These are phyloP conservation scores for Theobroma grandiflorum DNA, from an alignment of 441 rosid species.

Conservation along the genomic window DNA sequence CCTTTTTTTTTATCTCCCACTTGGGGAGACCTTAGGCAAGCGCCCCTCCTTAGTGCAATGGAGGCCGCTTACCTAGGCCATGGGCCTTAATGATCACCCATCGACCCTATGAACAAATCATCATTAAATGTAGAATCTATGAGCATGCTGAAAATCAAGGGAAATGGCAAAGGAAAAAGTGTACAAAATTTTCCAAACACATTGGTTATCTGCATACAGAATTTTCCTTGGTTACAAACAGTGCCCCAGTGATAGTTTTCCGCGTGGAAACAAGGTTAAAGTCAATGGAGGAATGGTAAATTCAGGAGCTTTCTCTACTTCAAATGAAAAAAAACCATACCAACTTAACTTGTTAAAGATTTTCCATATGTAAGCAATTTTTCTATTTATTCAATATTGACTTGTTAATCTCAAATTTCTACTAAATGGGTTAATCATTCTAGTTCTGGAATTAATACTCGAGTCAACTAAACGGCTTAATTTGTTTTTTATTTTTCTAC, in stretches of 20 bases:
- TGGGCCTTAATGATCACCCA: background rate
- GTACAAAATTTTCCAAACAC: background rate
- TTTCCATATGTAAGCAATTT: background rate
- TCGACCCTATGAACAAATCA: slow-evolving; percentile 9
- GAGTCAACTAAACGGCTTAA: background rate
- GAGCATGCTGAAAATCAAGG: no score
- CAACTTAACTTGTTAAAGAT: background rate
- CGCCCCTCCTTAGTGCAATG: slow-evolving; percentile 21
- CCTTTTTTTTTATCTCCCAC: no score
- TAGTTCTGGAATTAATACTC: background rate
- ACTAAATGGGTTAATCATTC: background rate
- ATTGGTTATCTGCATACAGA: background rate
- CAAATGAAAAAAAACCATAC: background rate
- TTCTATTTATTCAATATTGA: background rate
- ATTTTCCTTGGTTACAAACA: background rate
- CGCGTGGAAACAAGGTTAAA: background rate
- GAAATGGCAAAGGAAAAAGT: no score
- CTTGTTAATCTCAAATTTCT: background rate
- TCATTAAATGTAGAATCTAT: no score
- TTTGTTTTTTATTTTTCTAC: no score
- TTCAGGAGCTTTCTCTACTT: background rate
- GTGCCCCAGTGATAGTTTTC: background rate
- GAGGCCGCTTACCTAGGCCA: slow-evolving; percentile 20
- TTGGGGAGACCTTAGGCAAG: slow-evolving; percentile 23
- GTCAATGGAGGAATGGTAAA: background rate